These are phyloP conservation scores for Phytophthora podocarpi DNA, from an alignment of 352 stramenopile genomes.

Conservation along the genomic window DNA sequence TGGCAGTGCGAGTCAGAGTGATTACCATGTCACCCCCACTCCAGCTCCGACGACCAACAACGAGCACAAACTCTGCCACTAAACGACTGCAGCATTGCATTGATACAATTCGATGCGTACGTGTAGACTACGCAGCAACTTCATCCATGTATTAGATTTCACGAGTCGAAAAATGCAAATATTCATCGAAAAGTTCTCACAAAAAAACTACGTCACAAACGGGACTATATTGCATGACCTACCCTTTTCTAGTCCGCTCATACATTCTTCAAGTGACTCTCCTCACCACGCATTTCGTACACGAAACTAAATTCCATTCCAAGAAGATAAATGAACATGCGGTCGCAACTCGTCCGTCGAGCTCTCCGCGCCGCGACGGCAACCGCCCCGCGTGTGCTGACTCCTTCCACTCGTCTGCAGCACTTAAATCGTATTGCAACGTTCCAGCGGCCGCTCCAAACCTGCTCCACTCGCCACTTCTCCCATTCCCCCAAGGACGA, in stretches of 20 bases:
- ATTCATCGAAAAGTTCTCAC: too few relatives aligned
- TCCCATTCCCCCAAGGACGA: conserved; percentile 21
- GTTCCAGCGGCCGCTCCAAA: background rate
- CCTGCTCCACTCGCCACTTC: conserved; percentile 13
- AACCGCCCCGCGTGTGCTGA: background rate
- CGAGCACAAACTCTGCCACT: conserved; percentile 13
- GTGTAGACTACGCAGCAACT: too few relatives aligned
- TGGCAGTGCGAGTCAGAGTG: background rate
- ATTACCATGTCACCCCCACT: too few relatives aligned
- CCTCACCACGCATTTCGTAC: background rate
- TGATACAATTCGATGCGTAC: too few relatives aligned
- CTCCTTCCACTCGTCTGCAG: background rate
- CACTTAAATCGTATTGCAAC: background rate
- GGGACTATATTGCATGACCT: too few relatives aligned
- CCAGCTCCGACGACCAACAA: conserved; percentile 6
- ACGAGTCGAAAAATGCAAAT: too few relatives aligned
- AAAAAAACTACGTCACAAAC: too few relatives aligned
- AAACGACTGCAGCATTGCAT: too few relatives aligned
- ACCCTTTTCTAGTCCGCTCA: too few relatives aligned
- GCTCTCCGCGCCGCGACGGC: conserved; percentile 5
- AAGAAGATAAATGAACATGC: too few relatives aligned
- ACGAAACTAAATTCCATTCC: too few relatives aligned
- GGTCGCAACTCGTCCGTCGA: conserved; percentile 26
- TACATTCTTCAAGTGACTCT: background rate
- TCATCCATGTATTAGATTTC: too few relatives aligned